Conservation (phyloP, 257 asterid genomes). For the Capsicum baccatum region DNA sequence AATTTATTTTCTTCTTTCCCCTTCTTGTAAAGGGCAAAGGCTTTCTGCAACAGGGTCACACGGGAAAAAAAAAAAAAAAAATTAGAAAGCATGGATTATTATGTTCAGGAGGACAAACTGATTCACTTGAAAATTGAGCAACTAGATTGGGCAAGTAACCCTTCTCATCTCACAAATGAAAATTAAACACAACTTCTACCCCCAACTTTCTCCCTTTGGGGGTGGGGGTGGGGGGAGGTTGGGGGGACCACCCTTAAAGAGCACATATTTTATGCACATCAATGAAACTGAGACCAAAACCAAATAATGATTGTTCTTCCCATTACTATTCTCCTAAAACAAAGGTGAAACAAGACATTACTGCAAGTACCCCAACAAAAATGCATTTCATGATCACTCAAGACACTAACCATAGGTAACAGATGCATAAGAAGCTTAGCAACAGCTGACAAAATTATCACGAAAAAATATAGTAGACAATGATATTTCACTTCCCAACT, state of each 20-base stretch:
- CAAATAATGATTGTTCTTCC: neutral
- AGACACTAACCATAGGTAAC: conserved; percentile 10
- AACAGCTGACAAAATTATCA: neutral
- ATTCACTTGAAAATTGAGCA: neutral
- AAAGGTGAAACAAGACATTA: conserved; percentile 3
- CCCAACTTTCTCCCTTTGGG: neutral
- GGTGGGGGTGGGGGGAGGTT: no score
- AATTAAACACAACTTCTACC: neutral
- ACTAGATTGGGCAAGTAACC: neutral
- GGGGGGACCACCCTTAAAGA: neutral
- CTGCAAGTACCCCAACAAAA: conserved; percentile 10
- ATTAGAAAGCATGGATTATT: neutral
- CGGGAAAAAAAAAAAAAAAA: conserved; percentile 28
- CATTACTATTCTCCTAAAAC: conserved; percentile 18
- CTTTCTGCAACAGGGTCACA: conserved; percentile 62
- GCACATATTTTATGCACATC: neutral
- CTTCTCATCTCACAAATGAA: neutral
- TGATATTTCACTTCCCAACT: neutral
- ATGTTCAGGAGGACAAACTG: neutral
- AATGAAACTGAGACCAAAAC: neutral
- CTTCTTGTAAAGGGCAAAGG: conserved; percentile 71
- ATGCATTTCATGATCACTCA: neutral
- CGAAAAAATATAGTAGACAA: neutral
- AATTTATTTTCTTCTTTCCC: conserved; percentile 47
- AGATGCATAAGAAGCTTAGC: conserved; percentile 5